Base-by-base conservation (phyloP, 371 early-diverging fungal species). In the Conidiobolus incongruus region DNA sequence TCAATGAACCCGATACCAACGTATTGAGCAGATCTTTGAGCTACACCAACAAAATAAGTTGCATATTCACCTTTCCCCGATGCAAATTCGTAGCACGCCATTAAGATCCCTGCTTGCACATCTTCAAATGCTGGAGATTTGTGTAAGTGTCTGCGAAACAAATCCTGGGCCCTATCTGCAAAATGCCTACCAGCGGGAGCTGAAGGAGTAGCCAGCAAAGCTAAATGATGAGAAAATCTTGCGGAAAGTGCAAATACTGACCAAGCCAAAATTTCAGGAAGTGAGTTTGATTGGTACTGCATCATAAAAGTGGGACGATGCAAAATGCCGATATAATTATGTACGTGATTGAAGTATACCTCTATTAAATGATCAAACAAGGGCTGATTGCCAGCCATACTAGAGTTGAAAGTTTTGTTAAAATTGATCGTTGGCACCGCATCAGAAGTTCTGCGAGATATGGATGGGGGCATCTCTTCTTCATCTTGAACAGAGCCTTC, bases 21-120 rank as follows among this genome's bases (percentile, higher is more conserved):
- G n/a, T 44, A 44, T 24, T 44, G 44, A 3, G 44, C 34, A 22
- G 44, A 32, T 23, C 44, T 10, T 12, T 44, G 44, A 8, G 44
- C 32, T 7, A 34, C 32, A 35, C 35, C 22, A 12, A 44, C 12
- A 44, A 32, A 44, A 22, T 35, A 44, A 5, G 26, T 26, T 13
- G 44, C 34, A 15, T 33, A n/a, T 24, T 44, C 44, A 6, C 44
- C 44, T 13, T 35, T 44, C 17, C 44, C 44, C 20, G 23, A 32
- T 6, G 33, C 33, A 15, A 44, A 44, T 22, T 36, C 22, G 26
- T 44, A 44, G 35, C 23, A 21, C 2, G 34, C 44, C 16, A 44
- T 8, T 2, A 44, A 17, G 13, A 44, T 15, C 2, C 44, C 44
- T 15, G 35, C 35, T 24, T 44, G 44, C 8, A 44, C 32, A 4